A percentile compares a stretch with the other conserved stretches of the same genome.
These are phyloP conservation scores for Xylaria castorea DNA, from an alignment of 495 filamentous ascomycete species.

Conservation along the genomic window DNA sequence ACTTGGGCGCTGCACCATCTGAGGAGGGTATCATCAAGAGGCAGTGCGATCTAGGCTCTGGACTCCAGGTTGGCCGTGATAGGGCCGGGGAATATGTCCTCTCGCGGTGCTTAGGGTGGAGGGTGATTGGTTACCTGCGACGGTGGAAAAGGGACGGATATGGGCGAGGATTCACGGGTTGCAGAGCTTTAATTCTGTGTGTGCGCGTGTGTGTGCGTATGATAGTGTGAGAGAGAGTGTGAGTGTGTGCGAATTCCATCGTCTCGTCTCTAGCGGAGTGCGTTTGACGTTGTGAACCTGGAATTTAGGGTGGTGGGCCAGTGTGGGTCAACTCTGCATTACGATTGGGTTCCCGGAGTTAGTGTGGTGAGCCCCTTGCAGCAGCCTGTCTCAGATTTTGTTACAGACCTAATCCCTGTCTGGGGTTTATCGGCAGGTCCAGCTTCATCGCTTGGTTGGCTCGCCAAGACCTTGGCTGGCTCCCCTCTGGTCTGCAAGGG, in stretches of 20 bases:
- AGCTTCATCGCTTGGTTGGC: constrained; percentile 15
- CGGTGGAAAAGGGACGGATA: constrained; percentile 3
- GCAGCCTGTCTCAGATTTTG: constrained; percentile 30
- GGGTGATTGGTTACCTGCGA: neutral
- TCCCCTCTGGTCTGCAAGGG: neutral
- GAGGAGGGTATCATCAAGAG: constrained; percentile 37
- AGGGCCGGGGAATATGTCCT: constrained; percentile 11
- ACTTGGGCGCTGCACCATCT: constrained; percentile 34
- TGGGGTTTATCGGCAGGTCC: constrained; percentile 25
- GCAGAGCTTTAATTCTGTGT: neutral
- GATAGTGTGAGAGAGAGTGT: too few relatives aligned
- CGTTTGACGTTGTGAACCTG: constrained; percentile 32
- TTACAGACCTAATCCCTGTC: constrained; percentile 31
- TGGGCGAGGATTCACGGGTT: neutral
- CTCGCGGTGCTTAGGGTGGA: neutral
- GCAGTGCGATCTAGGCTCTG: constrained; percentile 23
- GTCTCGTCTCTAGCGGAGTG: constrained; percentile 22
- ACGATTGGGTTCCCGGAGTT: constrained; percentile 7
- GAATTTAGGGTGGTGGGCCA: constrained; percentile 27
- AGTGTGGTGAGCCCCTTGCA: constrained; percentile 29
- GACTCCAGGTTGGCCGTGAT: constrained; percentile 10
- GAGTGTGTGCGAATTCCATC: neutral
- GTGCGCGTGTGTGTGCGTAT: neutral
- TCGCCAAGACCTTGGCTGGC: constrained; percentile 7
- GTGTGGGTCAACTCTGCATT: neutral